phyloP scores from a whole-genome alignment of 1,284 basidiomycete genomes.

The Ustilago shanxiensis region DNA sequence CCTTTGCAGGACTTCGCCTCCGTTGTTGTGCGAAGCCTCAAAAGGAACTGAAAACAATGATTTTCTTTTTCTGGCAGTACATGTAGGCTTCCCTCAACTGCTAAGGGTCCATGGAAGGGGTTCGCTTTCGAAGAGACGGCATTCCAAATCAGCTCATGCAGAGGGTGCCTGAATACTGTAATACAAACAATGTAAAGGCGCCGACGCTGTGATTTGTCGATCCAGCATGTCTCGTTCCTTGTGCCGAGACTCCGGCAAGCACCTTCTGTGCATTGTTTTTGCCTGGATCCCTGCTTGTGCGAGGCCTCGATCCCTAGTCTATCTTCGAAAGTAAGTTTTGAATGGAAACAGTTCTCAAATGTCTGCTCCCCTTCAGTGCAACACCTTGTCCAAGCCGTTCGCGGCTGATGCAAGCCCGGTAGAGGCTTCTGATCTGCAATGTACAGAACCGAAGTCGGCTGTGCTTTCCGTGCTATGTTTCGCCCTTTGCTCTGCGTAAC shows the following conservation, averaged over 20 bases:
- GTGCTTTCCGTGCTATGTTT: neutral
- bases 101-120: neutral
- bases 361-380: neutral
- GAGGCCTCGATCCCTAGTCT: neutral
- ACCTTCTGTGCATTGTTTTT: slow-evolving; percentile 5
- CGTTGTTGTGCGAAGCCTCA: slow-evolving; percentile 4
- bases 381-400: neutral
- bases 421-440: neutral
- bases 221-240: slow-evolving; percentile 6
- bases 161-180: slow-evolving; percentile 3
- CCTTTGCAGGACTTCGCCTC: too few relatives aligned
- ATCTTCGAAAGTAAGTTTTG: too few relatives aligned
- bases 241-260: slow-evolving; percentile 6
- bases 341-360: too few relatives aligned
- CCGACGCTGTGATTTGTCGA: slow-evolving; percentile 4
- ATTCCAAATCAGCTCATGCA: neutral
- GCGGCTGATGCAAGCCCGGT: neutral
- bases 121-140: neutral
- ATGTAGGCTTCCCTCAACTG: too few relatives aligned
- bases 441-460: slow-evolving; percentile 5
- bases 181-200: neutral
- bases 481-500: neutral
- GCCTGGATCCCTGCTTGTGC: neutral
- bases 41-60: neutral
- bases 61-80: too few relatives aligned